Evolutionary conservation across 225 moss, liverwort and hornwort species (phyloP), one percentile per base, ranked within the genome.

Genomic region (Marchantia polymorpha): DNA sequence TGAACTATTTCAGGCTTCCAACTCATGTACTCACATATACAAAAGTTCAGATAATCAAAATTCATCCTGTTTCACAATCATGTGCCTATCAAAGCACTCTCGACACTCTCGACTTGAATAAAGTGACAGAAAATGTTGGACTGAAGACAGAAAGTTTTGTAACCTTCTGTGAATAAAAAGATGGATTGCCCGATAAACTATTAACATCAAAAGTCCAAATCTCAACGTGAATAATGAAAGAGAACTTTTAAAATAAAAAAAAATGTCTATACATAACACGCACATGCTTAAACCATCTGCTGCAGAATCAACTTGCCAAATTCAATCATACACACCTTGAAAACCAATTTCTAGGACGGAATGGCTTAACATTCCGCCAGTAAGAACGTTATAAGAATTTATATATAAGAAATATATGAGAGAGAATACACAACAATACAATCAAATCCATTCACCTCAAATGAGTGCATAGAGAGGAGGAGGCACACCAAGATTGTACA

Each of bases 401-500:
- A n/a, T n/a, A n/a, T n/a, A n/a, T 61, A 7, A 60, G 2, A 60
- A 22, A 0, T 17, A 61, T 9, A 23, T 65, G 10, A 27, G 9
- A 12, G 65, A 65, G 12, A 14, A 16, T 27, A 13, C 65, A 65
- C 27, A 26, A 14, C 26, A 12, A 5, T 65, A 27, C 27, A 26
- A 9, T 61, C 9, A 7, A 61, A 22, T 7, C 39, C 39, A 7
- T 61, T 23, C 61, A 22, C 23, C 7, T 31, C 12, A 67, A 13
- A 14, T 30, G 8, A 30, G 30, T 67, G 67, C 29, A 68, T 31
- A 46, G 74, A 23, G 50, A 48, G 69, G 48, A 59, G 66, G 6
- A 52, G 58, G 31, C 90, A 51, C 86, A 99, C 99, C 99, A 25
- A 99, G 95, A 84, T 95, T 93, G 50, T 91, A 90, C 66, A 99